These are phyloP conservation scores for Skeletonema menzelii DNA, from an alignment of 108 stramenopile genomes.

Conservation along the genomic window DNA sequence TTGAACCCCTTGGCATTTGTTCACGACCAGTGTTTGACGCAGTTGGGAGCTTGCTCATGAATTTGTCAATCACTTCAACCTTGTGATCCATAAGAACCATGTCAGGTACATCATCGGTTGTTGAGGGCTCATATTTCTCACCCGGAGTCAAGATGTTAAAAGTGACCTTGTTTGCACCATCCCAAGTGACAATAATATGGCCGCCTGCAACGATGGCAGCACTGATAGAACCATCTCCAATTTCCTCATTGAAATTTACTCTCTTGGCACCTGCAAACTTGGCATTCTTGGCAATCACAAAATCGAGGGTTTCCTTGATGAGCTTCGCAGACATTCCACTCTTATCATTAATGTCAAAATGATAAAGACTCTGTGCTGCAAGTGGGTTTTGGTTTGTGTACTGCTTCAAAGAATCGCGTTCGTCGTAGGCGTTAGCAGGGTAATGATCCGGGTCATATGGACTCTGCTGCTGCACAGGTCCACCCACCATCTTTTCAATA, in stretches of 20 bases:
- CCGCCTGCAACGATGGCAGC: slow-evolving; percentile 27
- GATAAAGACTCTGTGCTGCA: slow-evolving; percentile 5
- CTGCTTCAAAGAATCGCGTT: slow-evolving; percentile 41
- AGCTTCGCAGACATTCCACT: neutral
- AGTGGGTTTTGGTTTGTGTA: slow-evolving; percentile 17
- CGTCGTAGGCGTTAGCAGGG: slow-evolving; percentile 45
- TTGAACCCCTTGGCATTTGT: slow-evolving; percentile 54
- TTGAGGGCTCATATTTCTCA: slow-evolving; percentile 10
- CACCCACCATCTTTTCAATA: slow-evolving; percentile 47
- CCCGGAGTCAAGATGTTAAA: slow-evolving; percentile 52
- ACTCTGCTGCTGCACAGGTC: slow-evolving; percentile 43
- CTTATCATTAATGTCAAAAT: neutral
- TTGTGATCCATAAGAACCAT: slow-evolving; percentile 2
- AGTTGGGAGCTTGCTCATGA: slow-evolving; percentile 11
- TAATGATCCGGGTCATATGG: slow-evolving; percentile 48
- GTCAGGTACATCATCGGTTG: neutral
- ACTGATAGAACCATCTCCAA: slow-evolving; percentile 54
- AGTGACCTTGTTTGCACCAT: slow-evolving; percentile 50
- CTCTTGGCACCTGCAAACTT: slow-evolving; percentile 5
- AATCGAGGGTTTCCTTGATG: neutral
- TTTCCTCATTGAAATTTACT: neutral
- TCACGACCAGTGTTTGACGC: slow-evolving; percentile 38
- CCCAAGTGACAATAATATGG: slow-evolving; percentile 43
- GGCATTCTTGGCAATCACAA: neutral
- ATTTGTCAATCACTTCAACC: neutral